A percentile compares a stretch with the other conserved stretches of the same genome.
Conservation (phyloP, 345 rosid genomes). For the Camelina hispida region DNA sequence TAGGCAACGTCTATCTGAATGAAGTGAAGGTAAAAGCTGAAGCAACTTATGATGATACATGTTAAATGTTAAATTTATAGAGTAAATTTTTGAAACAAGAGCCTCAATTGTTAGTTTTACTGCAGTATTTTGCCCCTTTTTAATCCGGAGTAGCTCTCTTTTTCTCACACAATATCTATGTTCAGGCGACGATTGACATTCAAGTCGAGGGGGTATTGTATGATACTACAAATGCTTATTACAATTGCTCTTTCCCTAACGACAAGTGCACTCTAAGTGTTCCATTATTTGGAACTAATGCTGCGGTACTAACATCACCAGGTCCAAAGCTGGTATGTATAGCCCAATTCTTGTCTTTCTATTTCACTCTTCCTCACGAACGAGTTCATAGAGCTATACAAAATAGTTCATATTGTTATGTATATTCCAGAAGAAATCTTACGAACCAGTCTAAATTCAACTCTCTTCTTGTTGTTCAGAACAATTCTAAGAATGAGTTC, state of each 20-base stretch:
- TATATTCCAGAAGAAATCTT: conserved; percentile 2
- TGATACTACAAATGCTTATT: conserved; percentile 78
- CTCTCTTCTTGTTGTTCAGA: conserved; percentile 55
- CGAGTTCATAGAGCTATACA: conserved; percentile 7
- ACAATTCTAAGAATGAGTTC: conserved; percentile 57
- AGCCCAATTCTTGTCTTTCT: conserved; percentile 20
- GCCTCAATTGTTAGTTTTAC: neutral
- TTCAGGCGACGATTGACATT: conserved; percentile 72
- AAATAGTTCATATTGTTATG: conserved; percentile 17
- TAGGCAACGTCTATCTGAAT: conserved; percentile 79
- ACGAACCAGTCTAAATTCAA: conserved; percentile 9
- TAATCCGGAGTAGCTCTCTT: neutral
- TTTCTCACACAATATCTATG: conserved; percentile 27
- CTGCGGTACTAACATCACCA: conserved; percentile 75
- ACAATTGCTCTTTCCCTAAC: conserved; percentile 65
- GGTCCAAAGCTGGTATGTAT: conserved; percentile 59
- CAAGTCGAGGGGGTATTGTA: conserved; percentile 62
- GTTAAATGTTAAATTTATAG: neutral
- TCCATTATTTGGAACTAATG: conserved; percentile 67
- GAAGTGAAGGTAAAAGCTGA: conserved; percentile 68
- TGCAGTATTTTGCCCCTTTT: neutral
- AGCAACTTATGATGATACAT: conserved; percentile 5
- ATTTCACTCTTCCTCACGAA: neutral
- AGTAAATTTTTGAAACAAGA: conserved; percentile 8
- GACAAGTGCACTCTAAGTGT: conserved; percentile 61